These are phyloP conservation scores for Tieghemiomyces parasiticus DNA, from an alignment of 192 early-diverging fungal genomes.

Conservation along the genomic window DNA sequence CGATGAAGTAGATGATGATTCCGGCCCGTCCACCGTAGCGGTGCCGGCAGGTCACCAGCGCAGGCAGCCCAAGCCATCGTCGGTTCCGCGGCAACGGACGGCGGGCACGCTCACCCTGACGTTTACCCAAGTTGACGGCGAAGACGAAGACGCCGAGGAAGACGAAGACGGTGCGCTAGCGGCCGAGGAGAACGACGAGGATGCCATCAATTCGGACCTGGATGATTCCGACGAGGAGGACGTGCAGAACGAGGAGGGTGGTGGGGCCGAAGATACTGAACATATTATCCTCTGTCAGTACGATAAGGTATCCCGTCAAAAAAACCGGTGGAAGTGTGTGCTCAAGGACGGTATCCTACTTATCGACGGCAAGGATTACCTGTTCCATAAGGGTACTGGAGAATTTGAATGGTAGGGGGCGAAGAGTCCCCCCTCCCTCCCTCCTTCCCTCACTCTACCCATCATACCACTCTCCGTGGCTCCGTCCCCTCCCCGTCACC, in stretches of 20 bases:
- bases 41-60: too few species aligned
- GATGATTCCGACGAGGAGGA: constrained; percentile 55
- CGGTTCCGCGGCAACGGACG: constrained; percentile 18
- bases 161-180: too few species aligned
- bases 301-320: constrained; percentile 79
- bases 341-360: constrained; percentile 94
- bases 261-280: constrained; percentile 45
- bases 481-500: too few species aligned
- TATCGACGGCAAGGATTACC: constrained; percentile 86
- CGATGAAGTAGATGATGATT: not conserved
- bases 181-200: too few species aligned
- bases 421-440: too few species aligned
- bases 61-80: too few species aligned
- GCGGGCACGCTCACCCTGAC: constrained; percentile 16
- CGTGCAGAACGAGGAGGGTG: constrained; percentile 28
- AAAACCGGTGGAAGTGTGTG: constrained; percentile 98
- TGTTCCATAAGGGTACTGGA: constrained; percentile 87
- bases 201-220: constrained; percentile 56
- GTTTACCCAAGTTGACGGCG: constrained; percentile 21
- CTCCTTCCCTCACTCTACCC: too few species aligned
- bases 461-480: too few species aligned
- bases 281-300: constrained; percentile 64
- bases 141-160: not conserved
- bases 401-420: constrained; percentile 99
- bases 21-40: not conserved